Conservation (phyloP, 495 filamentous ascomycete species). For the Talaromyces stipitatus region DNA sequence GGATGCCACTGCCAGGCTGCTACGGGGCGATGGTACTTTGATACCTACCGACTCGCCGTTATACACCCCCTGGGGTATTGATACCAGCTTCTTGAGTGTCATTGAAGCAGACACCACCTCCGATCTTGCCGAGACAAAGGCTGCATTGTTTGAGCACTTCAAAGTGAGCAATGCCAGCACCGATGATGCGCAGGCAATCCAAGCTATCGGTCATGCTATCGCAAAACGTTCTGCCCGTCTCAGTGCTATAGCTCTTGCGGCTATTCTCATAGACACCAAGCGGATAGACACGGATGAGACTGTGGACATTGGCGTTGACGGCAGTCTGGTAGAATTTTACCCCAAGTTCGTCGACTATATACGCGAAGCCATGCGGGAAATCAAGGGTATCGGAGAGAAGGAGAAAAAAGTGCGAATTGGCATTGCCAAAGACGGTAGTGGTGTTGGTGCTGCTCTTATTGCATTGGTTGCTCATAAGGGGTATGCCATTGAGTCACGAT, state of each 20-base stretch:
- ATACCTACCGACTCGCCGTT: constrained; percentile 56
- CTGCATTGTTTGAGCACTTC: constrained; percentile 67
- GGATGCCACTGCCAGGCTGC: constrained; percentile 52
- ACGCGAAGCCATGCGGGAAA: constrained; percentile 61
- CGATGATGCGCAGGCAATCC: constrained; percentile 78
- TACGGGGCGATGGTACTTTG: constrained; percentile 62
- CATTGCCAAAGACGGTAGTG: constrained; percentile 88
- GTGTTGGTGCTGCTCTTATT: constrained; percentile 87
- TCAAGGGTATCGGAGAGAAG: constrained; percentile 65
- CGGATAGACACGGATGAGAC: constrained; percentile 56
- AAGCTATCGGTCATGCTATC: constrained; percentile 71
- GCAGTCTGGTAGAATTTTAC: constrained; percentile 85
- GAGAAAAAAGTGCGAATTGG: constrained; percentile 81
- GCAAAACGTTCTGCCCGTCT: constrained; percentile 85
- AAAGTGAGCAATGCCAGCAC: constrained; percentile 60
- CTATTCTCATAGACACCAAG: constrained; percentile 67
- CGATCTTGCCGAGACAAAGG: constrained; percentile 56
- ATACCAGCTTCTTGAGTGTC: constrained; percentile 77
- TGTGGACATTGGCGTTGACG: constrained; percentile 87
- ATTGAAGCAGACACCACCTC: constrained; percentile 66
- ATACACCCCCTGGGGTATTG: constrained; percentile 80
- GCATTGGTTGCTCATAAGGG: constrained; percentile 58
- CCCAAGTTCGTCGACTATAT: constrained; percentile 77
- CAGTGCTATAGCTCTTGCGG: constrained; percentile 76
- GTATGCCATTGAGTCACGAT: not conserved